Conservation (phyloP, 768 basidiomycete genomes). For the Chiua virens region DNA sequence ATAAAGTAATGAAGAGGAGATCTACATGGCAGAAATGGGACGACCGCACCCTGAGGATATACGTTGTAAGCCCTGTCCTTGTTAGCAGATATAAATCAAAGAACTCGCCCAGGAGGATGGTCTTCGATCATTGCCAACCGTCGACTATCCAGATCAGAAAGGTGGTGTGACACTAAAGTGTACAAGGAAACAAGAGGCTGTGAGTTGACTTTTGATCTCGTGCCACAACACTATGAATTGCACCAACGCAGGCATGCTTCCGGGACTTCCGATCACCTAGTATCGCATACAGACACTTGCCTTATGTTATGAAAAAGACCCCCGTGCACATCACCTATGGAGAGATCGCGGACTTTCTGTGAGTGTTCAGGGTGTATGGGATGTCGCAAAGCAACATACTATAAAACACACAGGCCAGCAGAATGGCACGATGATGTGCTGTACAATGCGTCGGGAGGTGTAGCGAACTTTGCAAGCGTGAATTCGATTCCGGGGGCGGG, state of each 20-base stretch:
- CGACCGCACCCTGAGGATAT: slow-evolving; percentile 2
- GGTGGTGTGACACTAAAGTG: slow-evolving; percentile 5
- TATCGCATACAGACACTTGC: not conserved
- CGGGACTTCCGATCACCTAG: not conserved
- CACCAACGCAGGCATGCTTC: not conserved
- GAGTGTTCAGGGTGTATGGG: not conserved
- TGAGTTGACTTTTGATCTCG: not conserved
- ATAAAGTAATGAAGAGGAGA: not conserved
- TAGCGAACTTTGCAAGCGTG: slow-evolving; percentile 2
- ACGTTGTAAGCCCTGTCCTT: not conserved
- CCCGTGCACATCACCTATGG: slow-evolving; percentile 6
- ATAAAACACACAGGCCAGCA: not conserved
- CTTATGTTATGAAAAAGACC: not conserved
- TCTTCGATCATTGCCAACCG: slow-evolving; percentile 3
- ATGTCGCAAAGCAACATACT: too few relatives aligned
- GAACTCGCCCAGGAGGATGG: not conserved
- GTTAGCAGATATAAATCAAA: too few relatives aligned
- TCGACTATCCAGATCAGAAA: not conserved
- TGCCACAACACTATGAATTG: not conserved
- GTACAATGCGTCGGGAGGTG: not conserved
- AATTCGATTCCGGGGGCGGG: not conserved
- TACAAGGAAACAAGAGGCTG: slow-evolving; percentile 1
- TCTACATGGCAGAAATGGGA: not conserved
- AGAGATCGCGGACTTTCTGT: not conserved
- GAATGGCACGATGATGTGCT: not conserved